Evolutionary conservation across 2,329 filamentous ascomycete species (phyloP).

Genomic region (Aureobasidium sp.): DNA sequence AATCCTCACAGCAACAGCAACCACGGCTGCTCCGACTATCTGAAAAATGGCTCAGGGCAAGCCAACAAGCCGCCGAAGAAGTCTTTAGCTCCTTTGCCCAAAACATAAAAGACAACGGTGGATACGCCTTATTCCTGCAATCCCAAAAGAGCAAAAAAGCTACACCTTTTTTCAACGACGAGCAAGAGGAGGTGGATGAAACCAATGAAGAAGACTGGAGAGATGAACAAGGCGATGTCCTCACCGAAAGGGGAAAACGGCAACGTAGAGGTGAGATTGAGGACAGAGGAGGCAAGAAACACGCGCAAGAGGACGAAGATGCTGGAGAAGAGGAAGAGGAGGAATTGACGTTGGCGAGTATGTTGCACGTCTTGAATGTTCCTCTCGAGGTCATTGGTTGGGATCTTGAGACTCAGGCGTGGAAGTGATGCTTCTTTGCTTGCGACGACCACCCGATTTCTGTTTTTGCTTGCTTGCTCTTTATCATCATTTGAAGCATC

Average conservation of each 20-base stretch:
- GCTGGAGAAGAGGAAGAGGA: slow-evolving; percentile 31
- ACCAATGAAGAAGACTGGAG: slow-evolving; percentile 20
- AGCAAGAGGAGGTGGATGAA: slow-evolving; percentile 21
- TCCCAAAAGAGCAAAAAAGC: slow-evolving; percentile 25
- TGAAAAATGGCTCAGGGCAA: slow-evolving; percentile 54
- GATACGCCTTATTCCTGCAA: slow-evolving; percentile 44
- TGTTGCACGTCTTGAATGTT: slow-evolving; percentile 57
- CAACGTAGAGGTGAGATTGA: slow-evolving; percentile 41
- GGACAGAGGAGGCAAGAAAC: slow-evolving; percentile 25
- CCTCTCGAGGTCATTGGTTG: slow-evolving; percentile 55
- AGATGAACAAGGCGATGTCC: slow-evolving; percentile 29
- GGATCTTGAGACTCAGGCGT: slow-evolving; percentile 47
- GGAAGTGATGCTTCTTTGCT: slow-evolving; percentile 29
- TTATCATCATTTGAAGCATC: not conserved
- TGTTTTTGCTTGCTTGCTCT: too few relatives aligned
- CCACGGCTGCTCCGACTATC: slow-evolving; percentile 37
- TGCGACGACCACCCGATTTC: too few relatives aligned
- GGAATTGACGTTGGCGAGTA: slow-evolving; percentile 62
- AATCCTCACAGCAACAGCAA: slow-evolving; percentile 11
- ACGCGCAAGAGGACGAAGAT: slow-evolving; percentile 24
- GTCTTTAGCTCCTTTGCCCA: slow-evolving; percentile 53
- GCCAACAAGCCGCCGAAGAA: slow-evolving; percentile 57
- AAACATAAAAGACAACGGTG: slow-evolving; percentile 54
- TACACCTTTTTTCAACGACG: slow-evolving; percentile 19
- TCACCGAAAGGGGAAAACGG: slow-evolving; percentile 38